These are phyloP conservation scores for Saccharomycopsis capsularis DNA, from an alignment of 805 yeast genomes.

Conservation along the genomic window DNA sequence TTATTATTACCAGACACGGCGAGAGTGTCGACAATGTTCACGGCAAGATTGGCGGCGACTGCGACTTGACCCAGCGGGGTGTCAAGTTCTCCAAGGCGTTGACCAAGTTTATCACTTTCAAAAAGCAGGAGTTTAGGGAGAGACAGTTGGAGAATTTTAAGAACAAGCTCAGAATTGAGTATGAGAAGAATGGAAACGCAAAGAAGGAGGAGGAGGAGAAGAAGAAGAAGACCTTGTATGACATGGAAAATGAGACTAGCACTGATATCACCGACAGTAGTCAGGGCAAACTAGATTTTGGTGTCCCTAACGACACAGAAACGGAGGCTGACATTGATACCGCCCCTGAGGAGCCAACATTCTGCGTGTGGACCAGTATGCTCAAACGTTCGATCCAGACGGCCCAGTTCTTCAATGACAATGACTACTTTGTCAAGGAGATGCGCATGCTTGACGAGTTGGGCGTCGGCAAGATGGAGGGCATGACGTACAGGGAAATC, in stretches of 20 bases:
- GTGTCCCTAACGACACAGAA: background rate
- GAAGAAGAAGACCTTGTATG: background rate
- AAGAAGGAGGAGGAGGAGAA: too few species aligned
- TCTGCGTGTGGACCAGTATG: slow-evolving; percentile 93
- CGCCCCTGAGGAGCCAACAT: slow-evolving; percentile 27
- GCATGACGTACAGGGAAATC: slow-evolving; percentile 86
- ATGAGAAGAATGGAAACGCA: slow-evolving; percentile 22
- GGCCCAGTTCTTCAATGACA: slow-evolving; percentile 67
- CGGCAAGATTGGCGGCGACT: slow-evolving; percentile 91
- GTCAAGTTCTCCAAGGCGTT: slow-evolving; percentile 63
- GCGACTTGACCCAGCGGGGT: slow-evolving; percentile 77
- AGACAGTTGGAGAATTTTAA: slow-evolving; percentile 51
- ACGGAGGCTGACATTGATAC: background rate
- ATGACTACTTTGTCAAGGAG: slow-evolving; percentile 68
- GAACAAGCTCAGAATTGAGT: slow-evolving; percentile 18
- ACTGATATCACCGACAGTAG: background rate
- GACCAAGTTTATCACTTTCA: slow-evolving; percentile 63
- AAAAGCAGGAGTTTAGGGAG: slow-evolving; percentile 61
- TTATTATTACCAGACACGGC: slow-evolving; percentile 94
- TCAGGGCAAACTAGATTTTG: background rate
- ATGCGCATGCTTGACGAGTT: slow-evolving; percentile 91
- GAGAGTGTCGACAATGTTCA: slow-evolving; percentile 78
- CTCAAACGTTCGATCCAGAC: slow-evolving; percentile 70
- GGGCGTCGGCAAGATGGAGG: slow-evolving; percentile 89
- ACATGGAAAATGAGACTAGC: background rate